Base-by-base conservation (phyloP, 768 basidiomycete species). In the Hericium alpestre region DNA sequence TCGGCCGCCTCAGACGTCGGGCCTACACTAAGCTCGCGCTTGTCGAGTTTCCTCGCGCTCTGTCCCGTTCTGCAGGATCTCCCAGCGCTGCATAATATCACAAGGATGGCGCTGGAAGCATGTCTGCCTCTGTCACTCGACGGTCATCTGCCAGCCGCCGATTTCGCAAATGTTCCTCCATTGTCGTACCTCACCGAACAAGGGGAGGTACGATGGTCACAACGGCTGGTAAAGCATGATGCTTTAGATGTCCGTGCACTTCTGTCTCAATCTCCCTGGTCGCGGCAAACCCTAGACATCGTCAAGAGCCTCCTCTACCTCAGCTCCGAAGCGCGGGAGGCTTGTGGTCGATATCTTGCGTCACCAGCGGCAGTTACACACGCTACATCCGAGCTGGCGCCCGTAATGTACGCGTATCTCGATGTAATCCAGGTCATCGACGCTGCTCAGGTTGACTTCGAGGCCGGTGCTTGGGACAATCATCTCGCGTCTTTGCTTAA, bases 281-380 rank as follows among this genome's bases (percentile, higher is more conserved):
- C 74, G 0, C 57, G 62, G 1, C 71, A 77, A 3, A 80, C 76
- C 0, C 69, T 74, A 16, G 71, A 65, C 39, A 76, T 78, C 20
- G 65, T 83, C 13, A 62, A 69, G 5, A 69, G 69, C 8, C 63
- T 82, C 4, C 57, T 82, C 13, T 84, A 83, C 63, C 68, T 65
- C 51, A 66, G 70, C 38, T 56, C 64, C 27, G 20, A 18, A 5
- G 57, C 55, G 18, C 51, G 60, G 20, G 38, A 54, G 9, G 43
- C 38, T 38, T 59, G 59, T 39, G 20, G 54, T 32, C 39, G 50
- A 8, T 70, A 68, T 63, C 58, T 71, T 8, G 56, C 60, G 15
- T 59, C 59, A n/a, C 40, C 55, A 0, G 52, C 60, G 0, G 59
- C 64, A 8, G 40, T 58, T 4, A 15, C 32, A 10, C 62, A 56